A percentile compares a stretch with the other conserved stretches of the same genome.
These are phyloP conservation scores for Cryomyces antarcticus DNA, from an alignment of 495 filamentous ascomycete species.

Conservation along the genomic window DNA sequence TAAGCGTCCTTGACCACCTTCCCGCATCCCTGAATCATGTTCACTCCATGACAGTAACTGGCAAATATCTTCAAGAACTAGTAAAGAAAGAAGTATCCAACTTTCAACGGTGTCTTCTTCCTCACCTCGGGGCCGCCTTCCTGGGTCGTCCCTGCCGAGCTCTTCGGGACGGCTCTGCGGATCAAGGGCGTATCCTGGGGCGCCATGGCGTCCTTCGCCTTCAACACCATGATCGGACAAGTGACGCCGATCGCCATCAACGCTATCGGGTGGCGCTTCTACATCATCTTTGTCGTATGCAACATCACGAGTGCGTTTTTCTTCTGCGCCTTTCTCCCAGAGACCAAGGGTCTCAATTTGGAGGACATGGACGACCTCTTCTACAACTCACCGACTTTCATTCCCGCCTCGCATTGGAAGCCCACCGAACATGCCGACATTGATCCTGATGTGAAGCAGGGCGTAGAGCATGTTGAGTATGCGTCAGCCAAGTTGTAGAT, in stretches of 20 bases:
- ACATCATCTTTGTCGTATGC: conserved; percentile 13
- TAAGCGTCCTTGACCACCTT: too few relatives aligned
- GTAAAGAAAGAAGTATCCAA: too few relatives aligned
- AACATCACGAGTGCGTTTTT: conserved; percentile 13
- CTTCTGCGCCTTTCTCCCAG: conserved; percentile 16
- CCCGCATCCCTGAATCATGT: too few relatives aligned
- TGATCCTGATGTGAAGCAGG: too few relatives aligned
- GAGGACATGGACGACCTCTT: conserved; percentile 21
- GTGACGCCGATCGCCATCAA: conserved; percentile 12
- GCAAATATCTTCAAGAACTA: too few relatives aligned
- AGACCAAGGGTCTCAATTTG: conserved; percentile 15
- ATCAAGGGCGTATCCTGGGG: conserved; percentile 9
- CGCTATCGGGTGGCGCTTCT: conserved; percentile 11
- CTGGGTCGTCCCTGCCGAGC: conserved; percentile 12
- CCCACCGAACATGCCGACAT: conserved; percentile 7
- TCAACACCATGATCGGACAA: conserved; percentile 17
- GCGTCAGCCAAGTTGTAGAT: too few relatives aligned
- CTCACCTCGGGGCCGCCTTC: conserved; percentile 10
- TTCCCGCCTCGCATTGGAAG: conserved; percentile 9
- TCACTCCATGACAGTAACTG: too few relatives aligned
- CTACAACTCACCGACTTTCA: conserved; percentile 9
- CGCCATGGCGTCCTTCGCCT: conserved; percentile 14
- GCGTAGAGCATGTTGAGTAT: too few relatives aligned
- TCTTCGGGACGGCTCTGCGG: conserved; percentile 11
- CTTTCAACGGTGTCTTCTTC: conserved; percentile 11